phyloP scores from a whole-genome alignment of 2,329 filamentous ascomycete species.

The Fusarium lyarnte region DNA sequence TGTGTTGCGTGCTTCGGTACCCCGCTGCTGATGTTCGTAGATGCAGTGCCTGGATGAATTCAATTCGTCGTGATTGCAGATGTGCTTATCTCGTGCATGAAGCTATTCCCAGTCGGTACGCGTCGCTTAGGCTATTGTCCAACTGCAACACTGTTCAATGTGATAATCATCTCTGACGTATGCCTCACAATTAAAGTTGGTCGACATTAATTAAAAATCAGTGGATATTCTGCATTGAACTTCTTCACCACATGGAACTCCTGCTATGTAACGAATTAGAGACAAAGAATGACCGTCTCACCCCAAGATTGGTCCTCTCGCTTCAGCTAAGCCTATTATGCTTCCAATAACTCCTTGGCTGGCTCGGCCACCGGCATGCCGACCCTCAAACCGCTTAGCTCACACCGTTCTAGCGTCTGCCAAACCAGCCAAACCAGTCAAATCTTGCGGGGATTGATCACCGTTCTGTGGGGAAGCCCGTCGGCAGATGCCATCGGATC shows the following conservation, averaged over 20 bases:
- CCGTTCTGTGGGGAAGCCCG: conserved; percentile 18
- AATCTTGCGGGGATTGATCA: conserved; percentile 4
- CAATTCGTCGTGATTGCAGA: background rate
- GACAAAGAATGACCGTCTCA: background rate
- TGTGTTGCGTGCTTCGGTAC: background rate
- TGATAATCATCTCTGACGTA: background rate
- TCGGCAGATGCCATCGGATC: conserved; percentile 31
- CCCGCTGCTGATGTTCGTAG: conserved; percentile 3
- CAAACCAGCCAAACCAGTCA: background rate
- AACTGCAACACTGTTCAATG: no score
- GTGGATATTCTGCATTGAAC: background rate
- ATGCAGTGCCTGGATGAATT: background rate
- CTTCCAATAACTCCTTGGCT: background rate
- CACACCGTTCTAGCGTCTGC: background rate
- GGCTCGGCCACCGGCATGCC: background rate
- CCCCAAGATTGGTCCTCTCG: background rate
- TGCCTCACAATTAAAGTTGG: background rate
- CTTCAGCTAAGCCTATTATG: background rate
- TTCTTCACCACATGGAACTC: background rate
- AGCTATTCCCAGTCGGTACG: background rate
- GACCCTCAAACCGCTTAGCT: background rate
- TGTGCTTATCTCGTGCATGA: background rate
- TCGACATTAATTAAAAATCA: background rate
- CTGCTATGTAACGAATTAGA: background rate
- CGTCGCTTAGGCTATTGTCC: background rate